Conservation (phyloP, 495 filamentous ascomycete species). For the Hyaloscypha bicolor region DNA sequence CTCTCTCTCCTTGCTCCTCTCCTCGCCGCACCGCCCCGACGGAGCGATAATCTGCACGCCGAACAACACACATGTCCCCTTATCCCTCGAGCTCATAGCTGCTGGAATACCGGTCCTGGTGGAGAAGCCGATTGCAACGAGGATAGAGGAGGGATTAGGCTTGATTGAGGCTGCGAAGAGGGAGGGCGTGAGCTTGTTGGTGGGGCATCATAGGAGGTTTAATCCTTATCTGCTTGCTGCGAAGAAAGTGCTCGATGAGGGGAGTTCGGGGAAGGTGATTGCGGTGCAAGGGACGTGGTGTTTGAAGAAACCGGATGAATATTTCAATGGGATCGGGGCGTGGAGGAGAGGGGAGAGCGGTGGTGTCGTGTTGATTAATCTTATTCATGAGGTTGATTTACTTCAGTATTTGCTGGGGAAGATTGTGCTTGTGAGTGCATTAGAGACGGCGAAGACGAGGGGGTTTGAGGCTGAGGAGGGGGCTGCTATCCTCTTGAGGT, state of each 20-base stretch:
- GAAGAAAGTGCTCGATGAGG: conserved; percentile 43
- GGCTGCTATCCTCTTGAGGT: conserved; percentile 55
- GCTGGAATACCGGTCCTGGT: conserved; percentile 56
- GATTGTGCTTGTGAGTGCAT: conserved; percentile 52
- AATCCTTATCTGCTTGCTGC: conserved; percentile 57
- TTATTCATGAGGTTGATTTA: conserved; percentile 62
- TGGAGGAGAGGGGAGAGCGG: conserved; percentile 50
- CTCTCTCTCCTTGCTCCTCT: conserved; percentile 46
- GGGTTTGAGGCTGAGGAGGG: conserved; percentile 58
- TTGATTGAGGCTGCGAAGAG: conserved; percentile 25
- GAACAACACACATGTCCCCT: conserved; percentile 56
- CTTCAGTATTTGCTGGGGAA: conserved; percentile 61
- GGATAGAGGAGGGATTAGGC: conserved; percentile 37
- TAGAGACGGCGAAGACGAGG: conserved; percentile 47
- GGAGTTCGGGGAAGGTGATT: conserved; percentile 48
- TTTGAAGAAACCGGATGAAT: conserved; percentile 50
- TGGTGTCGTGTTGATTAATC: conserved; percentile 57
- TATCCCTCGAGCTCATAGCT: conserved; percentile 51
- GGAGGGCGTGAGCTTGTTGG: conserved; percentile 48
- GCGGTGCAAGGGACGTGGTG: conserved; percentile 61
- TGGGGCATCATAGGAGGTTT: conserved; percentile 64
- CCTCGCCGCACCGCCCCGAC: conserved; percentile 43
- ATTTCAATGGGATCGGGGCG: conserved; percentile 50
- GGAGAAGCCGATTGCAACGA: conserved; percentile 59
- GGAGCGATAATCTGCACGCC: conserved; percentile 64